Conservation (phyloP, 495 filamentous ascomycete genomes). For the Trichoderma orchidacearum region DNA sequence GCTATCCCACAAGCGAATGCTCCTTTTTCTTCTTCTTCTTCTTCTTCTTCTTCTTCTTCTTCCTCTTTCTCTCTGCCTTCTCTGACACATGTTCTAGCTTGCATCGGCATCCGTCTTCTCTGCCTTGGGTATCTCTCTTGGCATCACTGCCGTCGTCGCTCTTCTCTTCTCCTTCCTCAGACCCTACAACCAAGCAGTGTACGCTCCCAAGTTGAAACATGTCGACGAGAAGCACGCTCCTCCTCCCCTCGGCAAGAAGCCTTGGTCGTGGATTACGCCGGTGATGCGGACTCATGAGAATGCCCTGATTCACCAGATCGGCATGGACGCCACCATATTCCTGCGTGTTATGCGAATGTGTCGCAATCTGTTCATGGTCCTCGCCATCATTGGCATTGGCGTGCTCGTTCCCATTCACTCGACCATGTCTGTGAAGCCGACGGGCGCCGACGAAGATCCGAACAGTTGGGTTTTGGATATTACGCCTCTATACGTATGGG, state of each 20-base stretch:
- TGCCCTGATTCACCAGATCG: constrained; percentile 61
- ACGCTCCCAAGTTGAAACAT: constrained; percentile 88
- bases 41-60: constrained; percentile 52
- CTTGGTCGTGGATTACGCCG: constrained; percentile 75
- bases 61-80: constrained; percentile 52
- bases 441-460: constrained; percentile 32
- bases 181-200: constrained; percentile 80
- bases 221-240: constrained; percentile 84
- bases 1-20: constrained; percentile 14
- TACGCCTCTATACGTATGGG: constrained; percentile 42
- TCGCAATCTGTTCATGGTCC: constrained; percentile 68
- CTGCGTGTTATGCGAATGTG: constrained; percentile 83
- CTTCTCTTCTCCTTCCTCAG: constrained; percentile 77
- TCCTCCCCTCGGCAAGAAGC: constrained; percentile 74
- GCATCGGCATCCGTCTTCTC: constrained; percentile 46
- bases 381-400: constrained; percentile 60
- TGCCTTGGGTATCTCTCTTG: constrained; percentile 72
- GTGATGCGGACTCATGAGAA: constrained; percentile 63
- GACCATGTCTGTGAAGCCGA: constrained; percentile 37
- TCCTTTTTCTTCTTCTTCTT: constrained; percentile 56
- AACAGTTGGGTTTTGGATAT: constrained; percentile 30
- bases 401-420: constrained; percentile 81
- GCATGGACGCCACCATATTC: constrained; percentile 85
- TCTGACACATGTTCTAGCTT: constrained; percentile 23
- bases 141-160: constrained; percentile 54